Base-by-base conservation (phyloP, 805 yeast genomes). In the Saccharomycopsis capsularis region DNA sequence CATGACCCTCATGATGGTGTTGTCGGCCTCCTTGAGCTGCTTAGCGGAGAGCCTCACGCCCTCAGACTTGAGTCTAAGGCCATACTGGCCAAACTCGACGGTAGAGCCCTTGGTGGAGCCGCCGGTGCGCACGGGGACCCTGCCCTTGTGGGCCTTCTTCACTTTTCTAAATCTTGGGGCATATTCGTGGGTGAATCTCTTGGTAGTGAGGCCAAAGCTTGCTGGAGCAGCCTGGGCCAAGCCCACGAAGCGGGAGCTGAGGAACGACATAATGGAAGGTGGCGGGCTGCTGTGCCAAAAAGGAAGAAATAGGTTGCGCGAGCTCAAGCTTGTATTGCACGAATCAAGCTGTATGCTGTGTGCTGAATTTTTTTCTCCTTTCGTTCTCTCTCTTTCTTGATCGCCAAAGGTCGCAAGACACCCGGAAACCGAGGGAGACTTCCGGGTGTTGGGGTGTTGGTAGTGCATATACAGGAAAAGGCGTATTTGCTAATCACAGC, bases 91-190 rank as follows among this genome's bases (percentile, higher is more conserved):
- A 57, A 81, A 85, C 52, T 78, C 80, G 30, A 93, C 64, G 2
- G 86, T 76, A 42, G 91, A 83, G 27, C 99, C 99, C 63, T 86
- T 89, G 47, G 77, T 73, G 2, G 97, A 89, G 1, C 97, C 97
- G 46, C 99, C 99, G 13, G 85, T 86, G 65, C 96, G 83, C 9
- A 90, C 96, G 1, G 95, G 78, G 4, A 93, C 96, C 58, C 97
- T 75, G 24, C 99, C 99, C 64, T 93, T 93, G 67, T 86, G 89
- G 43, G 87, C 85, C 66, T 91, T 91, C 59, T 78, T 73, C 42
- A 79, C 69, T 49, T 70, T 69, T 57, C 76, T 80, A 63, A 72
- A 81, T 59, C 91, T 73, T 37, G 95, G 95, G n/a, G 88, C 87
- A 59, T 74, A 76, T 58, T 82, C 88, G 62, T 82, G 88, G 50